phyloP scores from a whole-genome alignment of 495 filamentous ascomycete species.

The Penicillium waksmanii region DNA sequence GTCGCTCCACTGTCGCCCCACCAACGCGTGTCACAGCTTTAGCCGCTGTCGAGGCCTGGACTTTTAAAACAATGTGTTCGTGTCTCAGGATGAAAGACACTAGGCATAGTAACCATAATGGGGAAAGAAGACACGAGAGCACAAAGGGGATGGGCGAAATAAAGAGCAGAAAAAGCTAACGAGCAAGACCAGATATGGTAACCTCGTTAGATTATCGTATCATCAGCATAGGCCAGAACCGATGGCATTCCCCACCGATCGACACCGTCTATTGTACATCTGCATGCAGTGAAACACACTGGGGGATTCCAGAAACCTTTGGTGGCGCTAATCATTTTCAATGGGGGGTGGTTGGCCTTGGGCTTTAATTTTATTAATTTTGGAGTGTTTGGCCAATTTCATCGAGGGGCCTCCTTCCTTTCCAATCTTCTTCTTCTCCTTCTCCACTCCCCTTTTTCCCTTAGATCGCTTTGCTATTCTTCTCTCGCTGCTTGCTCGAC shows the following conservation, averaged over 20 bases:
- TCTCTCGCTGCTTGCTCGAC: conserved; percentile 12
- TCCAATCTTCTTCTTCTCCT: not conserved
- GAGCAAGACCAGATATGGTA: no score
- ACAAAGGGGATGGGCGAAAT: not conserved
- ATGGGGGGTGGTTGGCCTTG: not conserved
- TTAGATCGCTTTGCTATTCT: not conserved
- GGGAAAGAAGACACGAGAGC: not conserved
- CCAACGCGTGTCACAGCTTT: conserved; percentile 36
- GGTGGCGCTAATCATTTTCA: conserved; percentile 16
- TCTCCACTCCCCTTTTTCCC: not conserved
- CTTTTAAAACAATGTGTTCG: conserved; percentile 14
- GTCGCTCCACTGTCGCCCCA: conserved; percentile 26
- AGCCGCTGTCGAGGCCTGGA: conserved; percentile 14
- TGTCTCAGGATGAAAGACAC: conserved; percentile 1
- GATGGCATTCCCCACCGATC: conserved; percentile 29
- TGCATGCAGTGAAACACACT: conserved; percentile 32
- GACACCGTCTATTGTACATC: conserved; percentile 16
- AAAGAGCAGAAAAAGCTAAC: no score
- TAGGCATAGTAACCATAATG: not conserved
- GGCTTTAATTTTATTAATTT: not conserved
- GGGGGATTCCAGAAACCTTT: conserved; percentile 26
- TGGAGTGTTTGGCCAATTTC: not conserved
- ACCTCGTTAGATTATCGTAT: not conserved
- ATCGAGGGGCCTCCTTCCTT: not conserved
- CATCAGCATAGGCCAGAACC: not conserved